These are phyloP conservation scores for Trebouxia sp. DNA, from an alignment of 139 green algal species.

Conservation along the genomic window DNA sequence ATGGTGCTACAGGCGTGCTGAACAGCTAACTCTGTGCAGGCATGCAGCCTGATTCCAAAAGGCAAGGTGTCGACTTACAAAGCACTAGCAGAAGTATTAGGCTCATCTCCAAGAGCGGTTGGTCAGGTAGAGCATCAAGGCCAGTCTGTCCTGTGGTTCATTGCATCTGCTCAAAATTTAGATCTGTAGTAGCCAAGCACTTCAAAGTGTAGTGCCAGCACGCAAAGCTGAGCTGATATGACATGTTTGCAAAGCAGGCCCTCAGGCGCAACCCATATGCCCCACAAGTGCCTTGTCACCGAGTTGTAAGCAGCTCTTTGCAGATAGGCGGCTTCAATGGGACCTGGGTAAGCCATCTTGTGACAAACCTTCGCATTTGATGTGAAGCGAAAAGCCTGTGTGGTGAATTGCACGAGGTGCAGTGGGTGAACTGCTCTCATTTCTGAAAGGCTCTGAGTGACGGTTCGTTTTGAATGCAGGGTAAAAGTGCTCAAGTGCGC, in stretches of 20 bases:
- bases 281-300: constrained; percentile 76
- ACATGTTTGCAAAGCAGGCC: constrained; percentile 47
- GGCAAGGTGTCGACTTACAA: constrained; percentile 79
- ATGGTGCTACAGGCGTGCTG: too few species aligned
- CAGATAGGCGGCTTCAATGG: constrained; percentile 79
- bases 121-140: too few species aligned
- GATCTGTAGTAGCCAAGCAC: too few species aligned
- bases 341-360: constrained; percentile 41
- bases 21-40: constrained; percentile 26
- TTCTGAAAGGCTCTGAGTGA: too few species aligned
- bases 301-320: constrained; percentile 66
- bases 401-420: too few species aligned
- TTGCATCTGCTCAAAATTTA: too few species aligned
- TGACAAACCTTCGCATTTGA: too few species aligned
- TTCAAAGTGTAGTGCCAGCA: too few species aligned
- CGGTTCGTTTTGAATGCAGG: background rate
- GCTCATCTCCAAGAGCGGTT: constrained; percentile 61
- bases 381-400: too few species aligned
- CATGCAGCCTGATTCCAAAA: constrained; percentile 63
- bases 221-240: too few species aligned
- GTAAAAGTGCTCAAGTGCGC: constrained; percentile 9
- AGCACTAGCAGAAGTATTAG: constrained; percentile 58
- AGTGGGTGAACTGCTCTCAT: too few species aligned
- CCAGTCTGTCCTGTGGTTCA: too few species aligned
- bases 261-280: constrained; percentile 77